phyloP scores from a whole-genome alignment of 1,139 yeast genomes.

The Entelexis sorbosivorans region DNA sequence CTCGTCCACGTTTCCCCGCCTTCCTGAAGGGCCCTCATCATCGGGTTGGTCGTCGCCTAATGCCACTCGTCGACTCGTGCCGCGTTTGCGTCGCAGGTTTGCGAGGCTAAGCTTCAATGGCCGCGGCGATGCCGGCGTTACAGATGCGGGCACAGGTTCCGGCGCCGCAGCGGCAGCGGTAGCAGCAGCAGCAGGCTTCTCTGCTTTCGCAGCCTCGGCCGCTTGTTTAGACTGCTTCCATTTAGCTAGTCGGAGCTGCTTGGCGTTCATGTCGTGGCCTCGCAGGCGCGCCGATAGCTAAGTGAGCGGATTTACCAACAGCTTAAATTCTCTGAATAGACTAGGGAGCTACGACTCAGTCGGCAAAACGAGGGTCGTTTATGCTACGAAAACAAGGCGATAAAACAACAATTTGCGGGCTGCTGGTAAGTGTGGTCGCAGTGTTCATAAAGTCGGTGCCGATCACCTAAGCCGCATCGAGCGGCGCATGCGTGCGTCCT shows the following conservation, averaged over 20 bases:
- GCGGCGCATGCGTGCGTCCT: background rate
- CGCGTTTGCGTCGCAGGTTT: background rate
- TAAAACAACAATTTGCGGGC: background rate
- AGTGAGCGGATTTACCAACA: background rate
- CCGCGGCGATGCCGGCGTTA: background rate
- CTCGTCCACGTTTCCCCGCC: too few relatives aligned
- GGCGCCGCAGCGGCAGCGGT: background rate
- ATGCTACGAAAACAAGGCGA: background rate
- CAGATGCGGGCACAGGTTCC: background rate
- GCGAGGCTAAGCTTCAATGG: background rate
- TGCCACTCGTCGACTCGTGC: background rate
- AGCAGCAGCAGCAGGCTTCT: too few relatives aligned
- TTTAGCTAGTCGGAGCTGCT: background rate
- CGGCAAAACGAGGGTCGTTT: background rate
- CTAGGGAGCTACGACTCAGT: background rate
- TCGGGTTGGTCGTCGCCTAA: background rate
- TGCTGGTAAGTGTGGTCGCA: background rate
- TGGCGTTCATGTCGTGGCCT: background rate
- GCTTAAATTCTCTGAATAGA: background rate
- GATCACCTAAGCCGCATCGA: background rate
- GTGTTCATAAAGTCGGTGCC: background rate
- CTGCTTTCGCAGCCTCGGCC: background rate
- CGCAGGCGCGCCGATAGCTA: background rate
- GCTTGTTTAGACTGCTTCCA: conserved; percentile 6
- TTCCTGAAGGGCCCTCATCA: too few relatives aligned